Evolutionary conservation across 177 flowering plant species (phyloP).

Genomic region (Vitis hybrid): DNA sequence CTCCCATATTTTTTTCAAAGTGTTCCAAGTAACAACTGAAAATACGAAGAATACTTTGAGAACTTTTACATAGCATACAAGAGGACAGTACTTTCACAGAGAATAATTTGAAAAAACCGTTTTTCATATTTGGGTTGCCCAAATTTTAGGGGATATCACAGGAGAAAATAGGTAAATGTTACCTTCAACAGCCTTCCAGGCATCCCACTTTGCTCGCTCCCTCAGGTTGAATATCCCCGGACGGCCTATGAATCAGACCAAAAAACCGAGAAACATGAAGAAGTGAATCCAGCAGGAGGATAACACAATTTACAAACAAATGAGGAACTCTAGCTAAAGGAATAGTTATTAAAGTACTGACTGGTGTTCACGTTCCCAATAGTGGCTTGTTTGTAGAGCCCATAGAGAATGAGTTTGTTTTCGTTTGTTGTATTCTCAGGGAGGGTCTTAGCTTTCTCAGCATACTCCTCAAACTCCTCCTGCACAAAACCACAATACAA

Average conservation of each 20-base stretch:
- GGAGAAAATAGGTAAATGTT: not conserved
- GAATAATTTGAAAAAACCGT: no score
- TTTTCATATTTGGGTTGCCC: no score
- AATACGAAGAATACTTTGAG: no score
- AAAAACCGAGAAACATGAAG: not conserved
- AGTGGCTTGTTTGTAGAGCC: slow-evolving; percentile 51
- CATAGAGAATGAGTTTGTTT: slow-evolving; percentile 47
- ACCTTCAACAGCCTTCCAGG: slow-evolving; percentile 59
- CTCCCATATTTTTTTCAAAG: no score
- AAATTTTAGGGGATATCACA: no score
- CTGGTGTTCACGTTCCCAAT: slow-evolving; percentile 47
- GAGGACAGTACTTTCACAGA: no score
- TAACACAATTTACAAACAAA: not conserved
- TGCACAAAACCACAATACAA: slow-evolving; percentile 4
- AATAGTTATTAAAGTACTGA: slow-evolving; percentile 9
- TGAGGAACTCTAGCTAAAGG: no score
- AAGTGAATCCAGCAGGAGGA: not conserved
- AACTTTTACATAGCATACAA: no score
- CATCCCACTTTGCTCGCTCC: slow-evolving; percentile 56
- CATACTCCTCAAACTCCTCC: slow-evolving; percentile 51
- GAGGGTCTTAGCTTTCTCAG: slow-evolving; percentile 50
- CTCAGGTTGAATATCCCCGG: slow-evolving; percentile 46
- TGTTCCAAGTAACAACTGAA: no score
- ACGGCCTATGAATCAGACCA: slow-evolving; percentile 27
- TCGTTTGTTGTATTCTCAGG: slow-evolving; percentile 38